phyloP scores from a whole-genome alignment of 208 protist species.

The Blastocrithidia nonstop region DNA sequence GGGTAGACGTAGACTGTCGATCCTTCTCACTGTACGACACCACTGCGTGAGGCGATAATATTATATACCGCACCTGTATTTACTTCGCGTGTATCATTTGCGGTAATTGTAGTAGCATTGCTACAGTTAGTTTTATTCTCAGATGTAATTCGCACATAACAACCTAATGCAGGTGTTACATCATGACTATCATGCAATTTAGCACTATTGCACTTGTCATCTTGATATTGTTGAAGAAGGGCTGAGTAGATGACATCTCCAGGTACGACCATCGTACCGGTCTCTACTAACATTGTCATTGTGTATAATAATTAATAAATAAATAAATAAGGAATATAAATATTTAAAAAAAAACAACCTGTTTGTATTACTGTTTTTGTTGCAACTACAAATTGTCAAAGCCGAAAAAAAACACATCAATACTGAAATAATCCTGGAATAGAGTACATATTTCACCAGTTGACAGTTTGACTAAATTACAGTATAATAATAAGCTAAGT shows the following conservation, averaged over 20 bases:
- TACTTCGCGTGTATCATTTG: not conserved
- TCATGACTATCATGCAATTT: not conserved
- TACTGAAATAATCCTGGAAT: too few relatives aligned
- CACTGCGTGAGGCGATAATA: slow-evolving; percentile 27
- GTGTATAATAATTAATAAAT: too few relatives aligned
- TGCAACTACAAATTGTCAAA: too few relatives aligned
- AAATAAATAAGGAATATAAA: too few relatives aligned
- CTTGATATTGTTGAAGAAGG: not conserved
- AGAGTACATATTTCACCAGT: too few relatives aligned
- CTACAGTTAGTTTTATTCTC: not conserved
- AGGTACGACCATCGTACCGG: slow-evolving; percentile 16
- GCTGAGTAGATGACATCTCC: slow-evolving; percentile 33
- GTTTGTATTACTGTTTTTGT: too few relatives aligned
- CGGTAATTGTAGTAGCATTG: too few relatives aligned
- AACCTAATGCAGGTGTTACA: slow-evolving; percentile 33
- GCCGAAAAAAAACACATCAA: too few relatives aligned
- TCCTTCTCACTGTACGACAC: slow-evolving; percentile 66
- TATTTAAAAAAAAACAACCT: too few relatives aligned
- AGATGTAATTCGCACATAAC: slow-evolving; percentile 12
- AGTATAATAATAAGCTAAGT: too few relatives aligned
- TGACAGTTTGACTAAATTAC: too few relatives aligned
- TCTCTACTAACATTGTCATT: slow-evolving; percentile 14
- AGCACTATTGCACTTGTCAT: not conserved
- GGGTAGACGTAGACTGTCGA: slow-evolving; percentile 20
- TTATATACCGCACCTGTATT: too few relatives aligned